A percentile compares a stretch with the other conserved stretches of the same genome.
These are phyloP conservation scores for Kwoniella sp. DNA, from an alignment of 768 basidiomycete species.

Conservation along the genomic window DNA sequence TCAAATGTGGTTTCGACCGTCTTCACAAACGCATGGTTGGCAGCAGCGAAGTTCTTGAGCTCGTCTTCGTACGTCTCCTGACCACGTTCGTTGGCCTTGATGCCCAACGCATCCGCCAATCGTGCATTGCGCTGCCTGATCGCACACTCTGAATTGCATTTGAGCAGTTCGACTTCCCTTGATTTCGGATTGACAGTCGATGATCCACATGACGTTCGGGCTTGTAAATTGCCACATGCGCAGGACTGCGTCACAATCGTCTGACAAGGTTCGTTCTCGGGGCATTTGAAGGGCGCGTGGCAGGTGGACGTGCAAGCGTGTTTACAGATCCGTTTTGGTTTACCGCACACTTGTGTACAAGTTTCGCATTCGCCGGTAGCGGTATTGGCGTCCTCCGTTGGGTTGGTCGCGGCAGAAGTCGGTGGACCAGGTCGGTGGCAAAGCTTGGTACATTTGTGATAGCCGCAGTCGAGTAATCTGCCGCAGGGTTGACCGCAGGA, in stretches of 20 bases:
- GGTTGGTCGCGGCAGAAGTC: background rate
- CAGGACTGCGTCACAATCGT: constrained; percentile 69
- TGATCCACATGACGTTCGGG: constrained; percentile 72
- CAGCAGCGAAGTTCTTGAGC: constrained; percentile 65
- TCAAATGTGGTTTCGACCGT: constrained; percentile 79
- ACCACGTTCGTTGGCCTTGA: constrained; percentile 61
- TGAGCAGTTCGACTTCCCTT: constrained; percentile 61
- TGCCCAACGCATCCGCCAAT: constrained; percentile 89
- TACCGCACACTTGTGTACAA: constrained; percentile 79
- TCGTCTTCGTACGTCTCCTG: constrained; percentile 64
- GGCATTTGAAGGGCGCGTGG: constrained; percentile 85
- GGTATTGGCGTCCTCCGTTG: background rate
- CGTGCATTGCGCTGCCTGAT: constrained; percentile 83
- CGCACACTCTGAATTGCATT: constrained; percentile 81
- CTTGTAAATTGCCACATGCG: constrained; percentile 78
- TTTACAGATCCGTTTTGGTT: constrained; percentile 76
- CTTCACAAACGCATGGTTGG: constrained; percentile 68
- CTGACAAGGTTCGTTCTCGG: constrained; percentile 76
- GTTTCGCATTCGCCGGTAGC: constrained; percentile 65
- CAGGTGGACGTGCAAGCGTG: constrained; percentile 79
- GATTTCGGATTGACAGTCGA: constrained; percentile 60
- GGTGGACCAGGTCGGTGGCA: constrained; percentile 70
- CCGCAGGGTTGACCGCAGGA: constrained; percentile 78
- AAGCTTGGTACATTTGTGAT: constrained; percentile 77
- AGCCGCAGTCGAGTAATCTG: constrained; percentile 82